Conservation (phyloP, 2,329 filamentous ascomycete species). For the Thelonectria blattea region DNA sequence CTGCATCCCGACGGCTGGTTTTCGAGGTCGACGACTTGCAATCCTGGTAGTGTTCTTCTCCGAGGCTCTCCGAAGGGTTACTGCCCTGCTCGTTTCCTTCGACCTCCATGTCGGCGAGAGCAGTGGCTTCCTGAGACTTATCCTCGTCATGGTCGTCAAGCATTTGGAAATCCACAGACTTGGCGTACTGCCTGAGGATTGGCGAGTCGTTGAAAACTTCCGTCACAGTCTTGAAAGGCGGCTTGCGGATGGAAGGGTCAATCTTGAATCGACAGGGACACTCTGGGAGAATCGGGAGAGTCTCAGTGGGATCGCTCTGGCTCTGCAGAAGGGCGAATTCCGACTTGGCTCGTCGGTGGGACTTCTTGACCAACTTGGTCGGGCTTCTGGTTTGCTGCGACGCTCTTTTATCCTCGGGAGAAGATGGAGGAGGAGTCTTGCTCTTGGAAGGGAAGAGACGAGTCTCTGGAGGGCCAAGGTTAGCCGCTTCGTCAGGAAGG, state of each 20-base stretch:
- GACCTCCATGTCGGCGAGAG: background rate
- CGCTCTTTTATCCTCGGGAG: background rate
- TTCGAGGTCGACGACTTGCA: background rate
- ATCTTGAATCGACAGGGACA: background rate
- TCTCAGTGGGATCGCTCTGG: background rate
- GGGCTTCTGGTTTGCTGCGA: background rate
- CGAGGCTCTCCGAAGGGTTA: background rate
- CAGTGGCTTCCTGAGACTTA: background rate
- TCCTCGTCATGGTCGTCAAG: background rate
- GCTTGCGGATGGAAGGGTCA: too few relatives aligned
- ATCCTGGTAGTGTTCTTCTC: background rate
- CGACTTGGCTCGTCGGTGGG: slow-evolving; percentile 11
- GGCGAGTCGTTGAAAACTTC: background rate
- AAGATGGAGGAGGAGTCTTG: background rate
- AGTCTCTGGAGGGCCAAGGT: slow-evolving; percentile 5
- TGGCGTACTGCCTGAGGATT: background rate
- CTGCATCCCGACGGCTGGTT: background rate
- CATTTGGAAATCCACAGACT: background rate
- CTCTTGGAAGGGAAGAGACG: slow-evolving; percentile 5
- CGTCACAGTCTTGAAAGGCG: slow-evolving; percentile 17
- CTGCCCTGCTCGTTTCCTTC: background rate
- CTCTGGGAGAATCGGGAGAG: background rate
- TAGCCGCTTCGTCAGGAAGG: background rate
- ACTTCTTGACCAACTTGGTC: background rate
- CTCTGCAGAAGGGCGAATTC: background rate